Percentiles rank a stretch among this genome's conserved stretches.
phyloP scores from a whole-genome alignment of 371 early-diverging fungal species.

The Haplosporangium sp. region DNA sequence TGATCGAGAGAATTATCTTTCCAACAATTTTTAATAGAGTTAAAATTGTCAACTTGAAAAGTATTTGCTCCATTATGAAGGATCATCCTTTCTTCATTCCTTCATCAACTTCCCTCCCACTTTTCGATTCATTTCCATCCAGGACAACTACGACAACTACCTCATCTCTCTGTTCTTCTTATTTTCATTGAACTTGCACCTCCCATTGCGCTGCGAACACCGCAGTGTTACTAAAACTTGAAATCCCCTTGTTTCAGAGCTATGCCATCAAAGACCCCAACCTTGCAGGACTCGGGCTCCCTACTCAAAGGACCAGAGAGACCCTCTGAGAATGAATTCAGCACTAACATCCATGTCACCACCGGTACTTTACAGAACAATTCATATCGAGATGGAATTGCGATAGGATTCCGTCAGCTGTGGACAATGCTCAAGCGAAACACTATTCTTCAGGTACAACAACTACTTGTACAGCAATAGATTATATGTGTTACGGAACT shows the following conservation, averaged over 20 bases:
- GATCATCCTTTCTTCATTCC: no score
- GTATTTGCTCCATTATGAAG: no score
- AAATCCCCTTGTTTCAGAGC: background rate
- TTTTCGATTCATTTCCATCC: no score
- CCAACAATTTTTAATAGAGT: no score
- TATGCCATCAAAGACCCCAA: background rate
- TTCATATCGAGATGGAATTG: conserved; percentile 36
- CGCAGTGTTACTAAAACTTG: background rate
- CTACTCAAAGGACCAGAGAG: background rate
- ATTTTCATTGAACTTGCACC: background rate
- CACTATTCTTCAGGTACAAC: conserved; percentile 67
- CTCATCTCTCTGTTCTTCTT: background rate
- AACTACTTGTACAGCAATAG: background rate
- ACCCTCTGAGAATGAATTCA: background rate
- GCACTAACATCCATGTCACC: conserved; percentile 6
- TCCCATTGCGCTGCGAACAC: no score
- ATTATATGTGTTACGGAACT: background rate
- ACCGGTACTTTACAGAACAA: conserved; percentile 1
- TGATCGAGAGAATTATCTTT: no score
- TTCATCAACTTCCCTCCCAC: no score
- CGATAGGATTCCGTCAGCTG: conserved; percentile 61
- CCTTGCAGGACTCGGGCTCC: conserved; percentile 2
- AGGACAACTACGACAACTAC: background rate
- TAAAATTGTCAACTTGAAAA: no score
- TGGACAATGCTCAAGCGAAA: conserved; percentile 74